Evolutionary conservation across 169 alveolate species (phyloP), one percentile per base, ranked within the genome.

Genomic region (Fabrea salina): DNA sequence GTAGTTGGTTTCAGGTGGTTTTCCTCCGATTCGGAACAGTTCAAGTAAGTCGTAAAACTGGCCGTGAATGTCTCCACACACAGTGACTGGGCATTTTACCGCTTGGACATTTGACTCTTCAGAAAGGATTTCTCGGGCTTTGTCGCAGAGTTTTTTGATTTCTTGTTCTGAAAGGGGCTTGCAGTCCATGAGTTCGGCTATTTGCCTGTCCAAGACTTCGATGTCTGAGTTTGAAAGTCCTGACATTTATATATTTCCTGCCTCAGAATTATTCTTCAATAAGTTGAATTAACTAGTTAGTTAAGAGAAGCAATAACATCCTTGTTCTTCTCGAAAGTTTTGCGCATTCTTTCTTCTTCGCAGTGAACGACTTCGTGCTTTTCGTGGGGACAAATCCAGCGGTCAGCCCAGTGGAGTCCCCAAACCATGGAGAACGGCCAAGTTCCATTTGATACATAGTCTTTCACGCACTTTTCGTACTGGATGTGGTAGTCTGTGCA

Each of bases 61-160:
- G 0, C 97, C 97, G 74, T 94, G 97, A 25, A 94, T 91, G 82
- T 94, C 97, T 41, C 97, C 97, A 64, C 94, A 91, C 33, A 89
- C 87, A 5, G 96, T 89, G 50, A 92, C 88, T 22, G 96, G 95
- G 4, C 95, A 91, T 50, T 88, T 79, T 6, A 97, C 98, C 53
- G 91, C 91, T 66, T 92, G 93, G 47, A 94, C 95, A 76, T 96
- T 96, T 19, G 91, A 84, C 79, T 96, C 98, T 50, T 91, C 85
- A 44, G 82, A 67, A 49, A 94, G 83, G 39, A 95, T 92, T 81
- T 94, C 98, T 79, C 89, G 86, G 50, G 93, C 94, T 59, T 92
- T 94, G 22, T 89, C 94, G 33, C 95, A 89, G 54, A 92, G 79
- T 44, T 76, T 76, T 70, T 92, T 89, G 13, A 92, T 92, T 47